These are phyloP conservation scores for Fistulifera solaris DNA, from an alignment of 108 stramenopile genomes.

Conservation along the genomic window DNA sequence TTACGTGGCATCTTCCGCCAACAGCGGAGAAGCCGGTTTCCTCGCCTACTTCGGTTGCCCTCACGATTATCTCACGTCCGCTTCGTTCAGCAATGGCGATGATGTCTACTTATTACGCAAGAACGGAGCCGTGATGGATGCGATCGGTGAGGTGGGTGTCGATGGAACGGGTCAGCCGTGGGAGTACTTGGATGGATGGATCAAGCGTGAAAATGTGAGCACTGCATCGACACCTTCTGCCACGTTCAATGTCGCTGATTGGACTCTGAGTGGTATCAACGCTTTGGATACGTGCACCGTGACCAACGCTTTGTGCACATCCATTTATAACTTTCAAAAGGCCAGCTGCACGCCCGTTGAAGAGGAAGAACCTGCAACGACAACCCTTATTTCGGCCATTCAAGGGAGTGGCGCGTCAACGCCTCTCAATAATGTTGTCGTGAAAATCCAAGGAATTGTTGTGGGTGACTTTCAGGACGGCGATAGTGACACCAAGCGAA, in stretches of 20 bases:
- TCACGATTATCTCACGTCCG: constrained; percentile 12
- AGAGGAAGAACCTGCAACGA: no score
- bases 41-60: constrained; percentile 14
- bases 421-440: neutral
- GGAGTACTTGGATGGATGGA: constrained; percentile 22
- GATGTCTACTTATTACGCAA: constrained; percentile 22
- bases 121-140: constrained; percentile 21
- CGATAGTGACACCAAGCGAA: constrained; percentile 16
- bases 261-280: neutral
- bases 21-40: constrained; percentile 1
- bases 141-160: constrained; percentile 15
- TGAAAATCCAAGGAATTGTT: constrained; percentile 11
- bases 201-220: neutral
- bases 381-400: constrained; percentile 8
- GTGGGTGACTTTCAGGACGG: constrained; percentile 22
- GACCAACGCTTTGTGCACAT: neutral
- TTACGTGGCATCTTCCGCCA: constrained; percentile 8
- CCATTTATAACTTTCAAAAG: neutral
- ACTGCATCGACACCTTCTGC: neutral
- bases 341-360: neutral
- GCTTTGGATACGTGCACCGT: neutral
- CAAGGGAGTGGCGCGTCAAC: constrained; percentile 4
- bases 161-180: constrained; percentile 1
- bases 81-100: constrained; percentile 18
- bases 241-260: neutral